Conservation (phyloP, 2,329 filamentous ascomycete genomes). For the Penicillium psychrosexuale region DNA sequence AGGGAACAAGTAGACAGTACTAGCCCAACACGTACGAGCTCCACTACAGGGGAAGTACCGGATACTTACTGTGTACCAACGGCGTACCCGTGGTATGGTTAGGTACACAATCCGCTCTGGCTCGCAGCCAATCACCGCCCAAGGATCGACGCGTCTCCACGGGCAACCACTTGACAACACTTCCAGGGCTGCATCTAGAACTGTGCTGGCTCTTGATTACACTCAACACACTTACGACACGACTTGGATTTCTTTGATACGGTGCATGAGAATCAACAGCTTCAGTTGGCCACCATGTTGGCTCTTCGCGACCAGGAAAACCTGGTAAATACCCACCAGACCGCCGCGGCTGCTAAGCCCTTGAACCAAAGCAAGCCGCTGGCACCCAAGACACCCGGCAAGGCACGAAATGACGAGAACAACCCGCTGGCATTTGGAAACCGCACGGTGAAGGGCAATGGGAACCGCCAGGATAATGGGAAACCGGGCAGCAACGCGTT, state of each 20-base stretch:
- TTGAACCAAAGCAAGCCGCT: conserved; percentile 64
- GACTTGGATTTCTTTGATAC: conserved; percentile 9
- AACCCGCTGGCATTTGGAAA: conserved; percentile 60
- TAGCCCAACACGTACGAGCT: neutral
- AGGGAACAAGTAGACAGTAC: conserved; percentile 14
- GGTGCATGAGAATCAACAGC: conserved; percentile 21
- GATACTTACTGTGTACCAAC: conserved; percentile 14
- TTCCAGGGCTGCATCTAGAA: conserved; percentile 20
- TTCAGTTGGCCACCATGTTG: conserved; percentile 57
- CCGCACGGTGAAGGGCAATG: conserved; percentile 54
- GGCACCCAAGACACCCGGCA: conserved; percentile 77
- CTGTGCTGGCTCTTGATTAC: conserved; percentile 10
- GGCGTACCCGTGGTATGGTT: conserved; percentile 4
- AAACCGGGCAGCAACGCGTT: conserved; percentile 63
- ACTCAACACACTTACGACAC: conserved; percentile 3
- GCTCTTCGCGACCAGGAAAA: conserved; percentile 86
- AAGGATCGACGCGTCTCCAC: conserved; percentile 34
- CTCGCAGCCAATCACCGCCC: conserved; percentile 19
- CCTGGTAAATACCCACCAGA: conserved; percentile 70
- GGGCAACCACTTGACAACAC: conserved; percentile 38
- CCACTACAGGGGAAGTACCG: conserved; percentile 13
- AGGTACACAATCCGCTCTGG: conserved; percentile 11
- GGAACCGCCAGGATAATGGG: conserved; percentile 57
- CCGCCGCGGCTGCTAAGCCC: conserved; percentile 67
- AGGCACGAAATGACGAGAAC: conserved; percentile 84